Percentiles rank a stretch among this genome's conserved stretches.
Evolutionary conservation across 768 basidiomycete species (phyloP).

Genomic region (Rhizopogon roseolus): DNA sequence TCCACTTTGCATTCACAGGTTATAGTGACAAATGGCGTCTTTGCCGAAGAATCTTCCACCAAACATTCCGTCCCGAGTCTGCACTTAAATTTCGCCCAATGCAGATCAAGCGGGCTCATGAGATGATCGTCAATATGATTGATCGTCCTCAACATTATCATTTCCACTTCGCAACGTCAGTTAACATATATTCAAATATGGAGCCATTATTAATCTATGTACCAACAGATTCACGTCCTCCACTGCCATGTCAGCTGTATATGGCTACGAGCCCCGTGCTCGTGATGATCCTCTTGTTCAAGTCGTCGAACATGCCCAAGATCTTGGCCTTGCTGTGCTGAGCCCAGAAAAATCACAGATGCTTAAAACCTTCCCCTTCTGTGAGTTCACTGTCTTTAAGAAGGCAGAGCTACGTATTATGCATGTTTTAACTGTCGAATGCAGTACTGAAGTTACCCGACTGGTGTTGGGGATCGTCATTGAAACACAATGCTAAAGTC

Average conservation of each 20-base stretch:
- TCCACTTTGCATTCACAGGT: neutral
- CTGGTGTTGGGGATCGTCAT: constrained; percentile 8
- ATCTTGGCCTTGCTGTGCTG: neutral
- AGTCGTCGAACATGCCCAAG: neutral
- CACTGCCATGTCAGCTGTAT: neutral
- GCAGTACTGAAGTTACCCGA: constrained; percentile 8
- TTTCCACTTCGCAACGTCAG: constrained; percentile 14
- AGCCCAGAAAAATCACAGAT: neutral
- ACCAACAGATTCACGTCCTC: constrained; percentile 8
- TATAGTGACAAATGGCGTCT: constrained; percentile 9
- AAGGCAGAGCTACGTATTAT: neutral
- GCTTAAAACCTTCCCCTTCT: constrained; percentile 2
- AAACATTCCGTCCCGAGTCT: constrained; percentile 7
- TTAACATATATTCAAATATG: neutral
- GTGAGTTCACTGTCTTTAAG: constrained; percentile 4
- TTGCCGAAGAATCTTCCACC: constrained; percentile 8
- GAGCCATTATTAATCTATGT: neutral
- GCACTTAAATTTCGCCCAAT: neutral
- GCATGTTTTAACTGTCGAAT: neutral
- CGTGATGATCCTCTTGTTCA: constrained; percentile 5
- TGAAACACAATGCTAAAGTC: constrained; percentile 2
- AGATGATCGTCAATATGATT: neutral
- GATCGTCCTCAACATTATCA: neutral
- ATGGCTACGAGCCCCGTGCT: neutral
- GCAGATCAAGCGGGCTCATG: neutral